A percentile compares a stretch with the other conserved stretches of the same genome.
These are phyloP conservation scores for Comarum palustre DNA, from an alignment of 306 rosid species.

Conservation along the genomic window DNA sequence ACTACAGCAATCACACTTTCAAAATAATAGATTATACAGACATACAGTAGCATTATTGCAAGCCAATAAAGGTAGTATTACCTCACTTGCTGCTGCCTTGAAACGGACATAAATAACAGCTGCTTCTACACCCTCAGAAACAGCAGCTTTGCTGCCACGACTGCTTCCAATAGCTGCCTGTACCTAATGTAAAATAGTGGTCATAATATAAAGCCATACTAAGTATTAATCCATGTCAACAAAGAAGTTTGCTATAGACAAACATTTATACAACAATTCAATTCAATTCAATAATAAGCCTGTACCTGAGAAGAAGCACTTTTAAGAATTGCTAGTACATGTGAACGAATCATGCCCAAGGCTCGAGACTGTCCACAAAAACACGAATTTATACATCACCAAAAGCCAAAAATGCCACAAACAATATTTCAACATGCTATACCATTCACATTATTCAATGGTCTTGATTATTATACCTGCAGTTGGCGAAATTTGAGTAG, in stretches of 20 bases:
- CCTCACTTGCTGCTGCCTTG: slow-evolving; percentile 99
- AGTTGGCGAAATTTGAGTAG: slow-evolving; percentile 94
- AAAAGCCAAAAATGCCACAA: slow-evolving; percentile 18
- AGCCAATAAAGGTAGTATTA: slow-evolving; percentile 29
- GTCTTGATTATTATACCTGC: slow-evolving; percentile 55
- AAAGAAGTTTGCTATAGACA: neutral
- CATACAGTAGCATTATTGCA: slow-evolving; percentile 13
- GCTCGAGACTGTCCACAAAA: slow-evolving; percentile 80
- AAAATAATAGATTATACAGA: neutral
- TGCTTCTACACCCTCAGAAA: slow-evolving; percentile 98
- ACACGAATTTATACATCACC: slow-evolving; percentile 28
- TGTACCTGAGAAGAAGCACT: slow-evolving; percentile 95
- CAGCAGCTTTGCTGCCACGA: slow-evolving; percentile 60
- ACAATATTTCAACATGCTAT: slow-evolving; percentile 15
- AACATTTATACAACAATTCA: slow-evolving; percentile 18
- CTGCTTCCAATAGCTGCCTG: slow-evolving; percentile 81
- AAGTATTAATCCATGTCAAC: neutral
- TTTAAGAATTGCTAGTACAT: slow-evolving; percentile 80
- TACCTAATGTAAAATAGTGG: slow-evolving; percentile 56
- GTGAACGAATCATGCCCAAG: slow-evolving; percentile 89
- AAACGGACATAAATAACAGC: slow-evolving; percentile 94
- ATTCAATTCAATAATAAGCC: slow-evolving; percentile 28
- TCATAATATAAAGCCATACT: neutral
- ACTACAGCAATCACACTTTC: slow-evolving; percentile 10
- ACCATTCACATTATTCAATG: slow-evolving; percentile 8